Base-by-base conservation (phyloP, 106 monocot species). In the Dendrobium nobile region DNA sequence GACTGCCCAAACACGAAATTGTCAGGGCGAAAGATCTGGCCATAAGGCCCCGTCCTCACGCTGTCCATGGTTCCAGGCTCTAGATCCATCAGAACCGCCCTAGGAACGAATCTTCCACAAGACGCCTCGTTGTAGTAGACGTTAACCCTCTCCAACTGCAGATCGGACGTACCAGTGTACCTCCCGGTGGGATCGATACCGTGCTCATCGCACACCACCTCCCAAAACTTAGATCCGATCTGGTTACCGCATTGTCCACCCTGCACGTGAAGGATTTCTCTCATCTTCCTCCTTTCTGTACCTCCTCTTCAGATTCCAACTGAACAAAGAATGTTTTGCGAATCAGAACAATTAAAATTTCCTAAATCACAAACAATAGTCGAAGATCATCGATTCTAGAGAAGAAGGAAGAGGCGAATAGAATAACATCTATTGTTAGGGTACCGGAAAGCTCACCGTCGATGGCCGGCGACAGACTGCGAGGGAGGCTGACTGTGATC, bases 161-260 rank as follows among this genome's bases (percentile, higher is more conserved):
- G 43, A 47, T 42, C 37, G 1, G 75, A 59, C 40, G 75, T 59
- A 7, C 81, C 81, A 0, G 61, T 75, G 41, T 81, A 81, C 61
- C 81, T 75, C 20, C 81, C 81, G 0, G 81, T 81, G 5, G 81
- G 37, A 44, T 81, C 81, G 41, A 81, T 81, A 17, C 81, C 81
- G 41, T 81, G 81, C 44, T 81, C 81, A 43, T 81, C 81, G 43
- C 81, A 81, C n/a, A 81, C 81, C 19, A 81, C 81, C 59, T 81
- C 81, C 81, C 81, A 81, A 42, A 81, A 81, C 75, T 81, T 81
- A 16, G 81, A 81, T 58, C 81, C 81, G 3, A 81, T 81, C 72
- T 81, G 81, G 81, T 81, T 81, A 0, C 81, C 81, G 18, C 81
- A 81, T 64, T 81, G 81, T 15, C 81, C 81, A 6, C 81, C 81